Base-by-base conservation (phyloP, 2,329 filamentous ascomycete species). In the Cryphonectria parasitica region DNA sequence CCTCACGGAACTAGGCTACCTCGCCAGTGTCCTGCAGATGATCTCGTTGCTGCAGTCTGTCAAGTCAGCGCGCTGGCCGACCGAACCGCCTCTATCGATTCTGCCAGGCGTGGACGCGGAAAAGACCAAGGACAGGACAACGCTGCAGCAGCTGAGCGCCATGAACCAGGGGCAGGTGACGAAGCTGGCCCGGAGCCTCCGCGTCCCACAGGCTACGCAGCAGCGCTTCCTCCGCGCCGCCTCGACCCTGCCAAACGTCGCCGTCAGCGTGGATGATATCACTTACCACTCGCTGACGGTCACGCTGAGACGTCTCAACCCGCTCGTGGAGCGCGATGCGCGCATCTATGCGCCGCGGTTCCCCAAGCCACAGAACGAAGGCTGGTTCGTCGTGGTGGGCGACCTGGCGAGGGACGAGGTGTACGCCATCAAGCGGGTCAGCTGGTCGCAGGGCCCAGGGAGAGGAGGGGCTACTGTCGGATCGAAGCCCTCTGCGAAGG, bases 291-390 rank as follows among this genome's bases (percentile, higher is more conserved):
- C 88, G 0, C 77, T 97, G 2, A 88, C 87, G 0, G 83, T 96
- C 15, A 81, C 82, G 1, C 79, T 98, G 19, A 85, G 83, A 58
- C 89, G 95, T 0, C 82, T 87, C 65, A 97, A 97, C 79, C 78
- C 87, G 0, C 80, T 91, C 4, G 83, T 84, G 17, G 87, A 91
- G 77, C 83, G 85, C 11, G 92, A 94, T 1, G 90, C 88, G 64
- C 88, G 91, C 72, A 92, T 98, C 78, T 97, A 91, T 76, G 94
- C 96, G 0, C 95, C 97, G 2, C 87, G 88, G 31, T 98, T 97
- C 82, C 95, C 95, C 0, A 99, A 99, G 81, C 90, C 94, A 22
- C 96, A 99, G 80, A 96, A 90, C 0, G 96, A 99, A 77, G 95
- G 95, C 0, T 98, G 91, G 88, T 98, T 99, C 80, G 88, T 96